phyloP scores from a whole-genome alignment of 2,329 filamentous ascomycete genomes.

The Pezicula rhizophila region DNA sequence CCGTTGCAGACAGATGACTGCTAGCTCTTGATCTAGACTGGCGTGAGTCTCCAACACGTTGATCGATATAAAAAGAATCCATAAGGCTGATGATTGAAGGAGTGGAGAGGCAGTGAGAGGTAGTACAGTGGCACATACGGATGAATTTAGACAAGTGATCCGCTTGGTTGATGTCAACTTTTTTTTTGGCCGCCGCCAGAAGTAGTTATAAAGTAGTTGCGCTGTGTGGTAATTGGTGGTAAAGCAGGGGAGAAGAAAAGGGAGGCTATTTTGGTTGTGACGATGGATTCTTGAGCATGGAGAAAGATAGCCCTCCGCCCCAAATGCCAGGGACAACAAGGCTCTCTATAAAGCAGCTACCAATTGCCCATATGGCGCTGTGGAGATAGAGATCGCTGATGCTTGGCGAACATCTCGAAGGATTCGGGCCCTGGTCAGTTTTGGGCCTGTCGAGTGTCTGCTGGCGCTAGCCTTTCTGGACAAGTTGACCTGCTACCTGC shows the following conservation, averaged over 20 bases:
- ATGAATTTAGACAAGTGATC: conserved; percentile 10
- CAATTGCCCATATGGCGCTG: not conserved
- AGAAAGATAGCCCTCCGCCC: conserved; percentile 21
- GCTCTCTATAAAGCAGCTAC: conserved; percentile 10
- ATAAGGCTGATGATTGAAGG: conserved; percentile 15
- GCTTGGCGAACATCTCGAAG: conserved; percentile 8
- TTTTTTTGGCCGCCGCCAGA: conserved; percentile 10
- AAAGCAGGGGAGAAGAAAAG: conserved; percentile 11
- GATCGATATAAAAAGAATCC: conserved; percentile 27
- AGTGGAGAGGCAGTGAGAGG: conserved; percentile 23
- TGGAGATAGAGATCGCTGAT: conserved; percentile 4
- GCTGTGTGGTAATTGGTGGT: conserved; percentile 16
- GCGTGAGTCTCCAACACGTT: conserved; percentile 25
- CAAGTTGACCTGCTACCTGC: too few relatives aligned
- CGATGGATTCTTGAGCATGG: conserved; percentile 22
- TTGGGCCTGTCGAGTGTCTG: too few relatives aligned
- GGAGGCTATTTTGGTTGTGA: conserved; percentile 24
- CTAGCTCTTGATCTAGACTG: conserved; percentile 26
- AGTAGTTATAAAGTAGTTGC: conserved; percentile 19
- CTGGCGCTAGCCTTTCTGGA: too few relatives aligned
- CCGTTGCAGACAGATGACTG: conserved; percentile 24
- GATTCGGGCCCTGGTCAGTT: conserved; percentile 5
- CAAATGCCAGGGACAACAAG: conserved; percentile 19
- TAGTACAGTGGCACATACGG: conserved; percentile 22
- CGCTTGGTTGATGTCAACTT: not conserved